Evolutionary conservation across 495 filamentous ascomycete species (phyloP), one percentile per base, ranked within the genome.

Genomic region (Xylaria flabelliformis): DNA sequence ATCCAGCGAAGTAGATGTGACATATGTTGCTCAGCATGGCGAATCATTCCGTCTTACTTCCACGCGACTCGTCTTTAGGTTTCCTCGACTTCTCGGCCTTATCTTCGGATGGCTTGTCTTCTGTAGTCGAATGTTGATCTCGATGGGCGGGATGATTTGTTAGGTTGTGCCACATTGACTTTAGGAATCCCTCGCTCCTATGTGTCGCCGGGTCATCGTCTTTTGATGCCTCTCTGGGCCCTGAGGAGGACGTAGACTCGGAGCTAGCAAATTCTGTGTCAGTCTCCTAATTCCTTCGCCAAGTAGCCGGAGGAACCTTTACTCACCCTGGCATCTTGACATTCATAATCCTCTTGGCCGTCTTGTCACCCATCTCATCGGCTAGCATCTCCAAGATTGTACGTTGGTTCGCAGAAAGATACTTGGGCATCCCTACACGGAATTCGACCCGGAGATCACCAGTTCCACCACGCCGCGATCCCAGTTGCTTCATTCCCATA

Each of bases 401-500:
- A 46, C 97, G 88, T 83, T 98, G 95, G 81, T 96, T 97, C 26
- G 89, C 84, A 29, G 89, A 93, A 75, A 99, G 84, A 76, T 94
- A 97, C 82, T 97, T 98, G 15, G 96, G 96, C 93, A 98, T 97
- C 39, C 88, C 80, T 17, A 99, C 93, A 83, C 94, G 95, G 85
- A 97, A 98, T 80, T 98, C 97, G 9, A 99, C 94, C 75, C 88
- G 91, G 39, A 98, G 82, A 74, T 99, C 97, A 76, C 94, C 94
- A n/a, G 80, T 82, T 7, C 84, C 82, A 44, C 82, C 86, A 62
- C 87, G 86, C 46, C 85, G 83, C 5, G 78, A 80, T 56, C 83
- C 80, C 44, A 98, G 82, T 76, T 91, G 92, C 81, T 91, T 93
- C 96, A 99, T 98, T 46, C 96, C 96, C 89, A 92, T 93, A 15